Evolutionary conservation across 1,139 yeast genomes (phyloP), one percentile per base, ranked within the genome.

Genomic region (Pichia inconspicua): DNA sequence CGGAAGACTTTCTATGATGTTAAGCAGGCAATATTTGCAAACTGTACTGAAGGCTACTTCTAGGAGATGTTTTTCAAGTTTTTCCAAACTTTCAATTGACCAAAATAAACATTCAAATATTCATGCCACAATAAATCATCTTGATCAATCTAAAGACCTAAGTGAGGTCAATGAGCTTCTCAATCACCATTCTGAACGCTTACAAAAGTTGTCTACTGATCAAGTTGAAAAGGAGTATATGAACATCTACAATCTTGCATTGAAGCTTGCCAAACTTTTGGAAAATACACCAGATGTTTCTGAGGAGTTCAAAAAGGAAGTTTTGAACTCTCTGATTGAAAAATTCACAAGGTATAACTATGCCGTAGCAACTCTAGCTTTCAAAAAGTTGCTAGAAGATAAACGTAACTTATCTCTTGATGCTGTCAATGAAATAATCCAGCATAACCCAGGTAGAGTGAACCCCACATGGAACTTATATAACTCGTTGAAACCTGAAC

Each of bases 401-500:
- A 46, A 48, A 4, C 22, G 41, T 0, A 41, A 48, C 12, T 30
- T 56, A 12, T 41, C 52, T 4, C 30, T 25, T 7, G 44, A 40
- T 15, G 44, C 62, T 2, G 44, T 54, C 5, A 45, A 45, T 19
- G 59, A 62, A 40, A 39, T 62, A 4, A 54, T 65, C 14, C 54
- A 54, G 46, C 52, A 58, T 40, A 65, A 65, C 51, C 68, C 69
- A 2, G 68, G 67, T 12, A 56, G 69, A 49, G 66, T 63, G 15
- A 49, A 47, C 32, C 55, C 65, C 7, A 58, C 62, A 41, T 63
- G 63, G 64, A 66, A 63, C 43, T 38, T 62, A 12, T 64, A 54
- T 42, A 43, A 58, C 8, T 41, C 50, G 9, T 48, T 45, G 15
- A 49, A 44, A 30, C 46, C 48, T 14, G 39, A 42, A 4, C 34